A percentile compares a stretch with the other conserved stretches of the same genome.
These are phyloP conservation scores for Aspergillus unguis DNA, from an alignment of 2,329 filamentous ascomycete species.

Conservation along the genomic window DNA sequence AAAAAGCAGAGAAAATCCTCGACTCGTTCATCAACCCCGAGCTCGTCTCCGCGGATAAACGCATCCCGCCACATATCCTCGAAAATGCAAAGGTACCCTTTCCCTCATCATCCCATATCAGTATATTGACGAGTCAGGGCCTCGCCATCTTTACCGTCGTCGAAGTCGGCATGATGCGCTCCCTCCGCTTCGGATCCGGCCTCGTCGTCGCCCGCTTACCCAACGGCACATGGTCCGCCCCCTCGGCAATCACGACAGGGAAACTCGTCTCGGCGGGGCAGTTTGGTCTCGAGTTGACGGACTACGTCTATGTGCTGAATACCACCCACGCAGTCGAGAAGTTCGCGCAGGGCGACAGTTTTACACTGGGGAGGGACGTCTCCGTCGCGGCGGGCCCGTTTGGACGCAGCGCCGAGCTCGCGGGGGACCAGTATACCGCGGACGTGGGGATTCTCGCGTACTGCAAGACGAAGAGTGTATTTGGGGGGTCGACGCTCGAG, in stretches of 20 bases:
- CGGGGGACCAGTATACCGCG: conserved; percentile 81
- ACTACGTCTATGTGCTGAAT: conserved; percentile 97
- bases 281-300: conserved; percentile 47
- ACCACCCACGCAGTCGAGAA: conserved; percentile 77
- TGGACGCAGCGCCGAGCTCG: conserved; percentile 91
- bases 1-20: conserved; percentile 7
- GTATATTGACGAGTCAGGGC: conserved; percentile 29
- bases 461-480: conserved; percentile 92
- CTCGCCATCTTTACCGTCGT: conserved; percentile 46
- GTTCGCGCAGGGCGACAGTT: conserved; percentile 80
- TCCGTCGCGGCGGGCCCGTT: conserved; percentile 89
- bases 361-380: conserved; percentile 90
- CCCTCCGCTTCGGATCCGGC: conserved; percentile 47
- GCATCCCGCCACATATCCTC: conserved; percentile 7
- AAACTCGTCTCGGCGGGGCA: conserved; percentile 46
- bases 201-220: conserved; percentile 44
- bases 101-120: too few relatives aligned
- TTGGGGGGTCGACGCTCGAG: conserved; percentile 87
- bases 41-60: conserved; percentile 1
- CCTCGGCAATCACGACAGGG: conserved; percentile 44
- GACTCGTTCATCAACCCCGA: conserved; percentile 13
- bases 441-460: conserved; percentile 77
- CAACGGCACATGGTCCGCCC: conserved; percentile 47
- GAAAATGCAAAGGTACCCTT: conserved; percentile 9
- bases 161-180: conserved; percentile 47